phyloP scores from a whole-genome alignment of 1,284 basidiomycete genomes.

The Ceratobasidium sp. region DNA sequence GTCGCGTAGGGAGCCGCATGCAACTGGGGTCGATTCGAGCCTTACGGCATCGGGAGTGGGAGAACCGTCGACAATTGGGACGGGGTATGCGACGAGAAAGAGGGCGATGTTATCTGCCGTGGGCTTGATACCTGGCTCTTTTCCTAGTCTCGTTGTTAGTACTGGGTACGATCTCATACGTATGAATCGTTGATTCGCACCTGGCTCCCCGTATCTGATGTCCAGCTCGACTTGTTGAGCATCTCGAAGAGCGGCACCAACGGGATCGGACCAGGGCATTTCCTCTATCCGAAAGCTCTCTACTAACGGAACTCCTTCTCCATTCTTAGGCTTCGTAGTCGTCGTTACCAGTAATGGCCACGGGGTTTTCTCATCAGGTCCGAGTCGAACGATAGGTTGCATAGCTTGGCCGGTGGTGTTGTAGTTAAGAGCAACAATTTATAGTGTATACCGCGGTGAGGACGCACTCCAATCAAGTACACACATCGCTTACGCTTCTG shows the following conservation, averaged over 20 bases:
- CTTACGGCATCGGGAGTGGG: neutral
- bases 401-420: neutral
- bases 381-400: constrained; percentile 38
- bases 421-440: neutral
- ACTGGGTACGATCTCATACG: neutral
- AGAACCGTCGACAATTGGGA: constrained; percentile 7
- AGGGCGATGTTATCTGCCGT: constrained; percentile 37
- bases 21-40: constrained; percentile 27
- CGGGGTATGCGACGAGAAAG: constrained; percentile 33
- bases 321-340: constrained; percentile 11
- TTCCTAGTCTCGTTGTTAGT: neutral
- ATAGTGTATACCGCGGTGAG: neutral
- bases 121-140: constrained; percentile 40
- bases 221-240: constrained; percentile 35
- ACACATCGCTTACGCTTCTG: constrained; percentile 15
- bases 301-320: neutral
- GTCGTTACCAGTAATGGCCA: constrained; percentile 34
- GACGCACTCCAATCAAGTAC: neutral
- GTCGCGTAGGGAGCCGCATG: constrained; percentile 24
- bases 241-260: constrained; percentile 31
- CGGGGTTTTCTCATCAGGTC: constrained; percentile 34
- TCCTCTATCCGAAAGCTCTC: constrained; percentile 36
- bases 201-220: constrained; percentile 8
- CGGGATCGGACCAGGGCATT: constrained; percentile 36
- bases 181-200: neutral